Base-by-base conservation (phyloP, 768 basidiomycete species). In the Leccinellum albellum region DNA sequence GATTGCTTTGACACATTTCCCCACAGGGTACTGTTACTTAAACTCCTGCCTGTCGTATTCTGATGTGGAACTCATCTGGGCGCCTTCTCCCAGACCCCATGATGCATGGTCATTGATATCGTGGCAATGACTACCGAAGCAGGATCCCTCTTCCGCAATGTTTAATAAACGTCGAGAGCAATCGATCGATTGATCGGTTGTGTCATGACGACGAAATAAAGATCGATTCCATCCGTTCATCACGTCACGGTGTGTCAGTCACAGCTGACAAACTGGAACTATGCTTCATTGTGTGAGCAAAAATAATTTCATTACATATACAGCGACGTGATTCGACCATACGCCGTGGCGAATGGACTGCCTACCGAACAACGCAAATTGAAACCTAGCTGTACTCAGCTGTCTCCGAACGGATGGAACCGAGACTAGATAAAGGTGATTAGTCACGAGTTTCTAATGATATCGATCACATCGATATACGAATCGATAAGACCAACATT, bases 11-110 rank as follows among this genome's bases (percentile, higher is more conserved):
- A 49, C 52, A 24, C 21, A 47, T 51, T 31, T 53, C 6, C 50
- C 17, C 37, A 24, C 35, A 50, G n/a, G n/a, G 37, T 49, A 29
- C 23, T 21, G 51, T 50, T 48, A 50, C 44, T 54, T 42, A 53
- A 50, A 50, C 53, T 31, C 29, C 9, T 51, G 53, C 50, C 55
- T 60, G 51, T 62, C 56, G 29, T 29, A 29, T 59, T 61, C 53
- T 44, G 62, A 54, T 28, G 32, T 52, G 47, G 44, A 24, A 17
- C 28, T 58, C 31, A 44, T 50, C n/a, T 35, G 24, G 15, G 35
- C 17, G 33, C 46, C 32, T 54, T 15, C 23, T 51, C 15, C 44
- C 23, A 35, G 29, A 50, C 51, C 46, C 53, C 37, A 4, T 45
- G 54, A 23, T 40, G 21, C 40, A 42, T 42, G 35, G 17, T 35